Evolutionary conservation across 73 alveolate genomes (phyloP), one percentile per base, ranked within the genome.

Genomic region (Paramecium octaurelia): DNA sequence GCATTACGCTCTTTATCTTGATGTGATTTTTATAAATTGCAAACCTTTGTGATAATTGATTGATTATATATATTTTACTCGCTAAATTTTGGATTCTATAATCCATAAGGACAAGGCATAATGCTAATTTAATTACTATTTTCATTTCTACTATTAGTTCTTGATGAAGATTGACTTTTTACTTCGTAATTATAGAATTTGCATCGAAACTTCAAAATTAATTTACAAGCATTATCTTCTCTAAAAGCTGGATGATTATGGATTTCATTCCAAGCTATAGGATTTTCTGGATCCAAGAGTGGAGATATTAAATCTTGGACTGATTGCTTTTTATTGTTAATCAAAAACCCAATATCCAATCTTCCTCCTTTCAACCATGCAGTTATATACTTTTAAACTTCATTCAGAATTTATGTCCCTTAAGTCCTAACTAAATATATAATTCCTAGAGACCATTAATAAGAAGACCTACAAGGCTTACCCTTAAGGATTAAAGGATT

Each of bases 241-340:
- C 77, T 40, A 46, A 80, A 80, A 2, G 91, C 91, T 44, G 91
- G 50, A 44, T 80, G 91, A 48, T 80, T 59, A 9, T 76, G 91
- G 4, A 80, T 80, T 64, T 20, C 10, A 23, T 80, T 21, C 91
- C 91, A 80, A 48, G 91, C 40, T 10, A 80, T 80, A 12, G 91
- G 91, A 80, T 80, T 80, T 16, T 80, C 91, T 20, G 58, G 91
- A 46, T 46, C 34, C 21, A 80, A 43, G 11, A 80, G 91, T 3
- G 48, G 12, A 3, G 91, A 44, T n/a, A 80, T 80, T 35, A 80
- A 64, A 43, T 42, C 24, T 42, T 48, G 57, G n/a, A 80, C 31
- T 44, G 91, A 40, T 20, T 21, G 36, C 57, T 80, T 80, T 48
- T 80, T 80, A 48, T 29, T 44, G 8, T 75, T 44, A 5, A 20